Base-by-base conservation (phyloP, 495 filamentous ascomycete species). In the Chaetomium cochliodes region DNA sequence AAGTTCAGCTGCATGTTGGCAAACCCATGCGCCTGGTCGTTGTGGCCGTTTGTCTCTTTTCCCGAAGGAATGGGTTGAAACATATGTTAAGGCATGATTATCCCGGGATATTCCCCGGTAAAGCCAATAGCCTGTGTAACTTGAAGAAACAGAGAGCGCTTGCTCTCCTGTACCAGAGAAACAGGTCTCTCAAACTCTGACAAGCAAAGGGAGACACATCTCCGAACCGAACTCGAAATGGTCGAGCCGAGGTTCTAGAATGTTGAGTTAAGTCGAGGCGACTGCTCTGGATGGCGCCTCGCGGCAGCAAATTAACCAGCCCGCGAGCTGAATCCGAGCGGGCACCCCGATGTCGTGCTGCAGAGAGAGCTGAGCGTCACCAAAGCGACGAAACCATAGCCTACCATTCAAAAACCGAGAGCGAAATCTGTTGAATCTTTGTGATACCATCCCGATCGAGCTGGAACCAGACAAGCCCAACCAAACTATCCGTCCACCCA, bases 281-380 rank as follows among this genome's bases (percentile, higher is more conserved):
- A 15, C 41, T 15, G 16, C 7, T 6, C 44, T 22, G 3, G n/a
- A 47, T 23, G 16, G 26, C 51, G 51, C 25, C 51, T 16, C 26
- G 12, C 53, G 53, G 53, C 53, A 56, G 15, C n/a, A 41, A 22
- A 56, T 56, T 56, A 41, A 56, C 53, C 53, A 20, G 18, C 18
- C 53, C 53, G 20, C 53, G 53, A 56, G 53, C 53, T 56, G 53
- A 56, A 15, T n/a, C 53, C 18, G 9, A 41, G 9, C 53, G 16
- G 33, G 28, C 18, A 18, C 4, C 8, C 22, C 30, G n/a, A 41
- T 12, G n/a, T 22, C 44, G 44, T 20, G 44, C 44, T 47, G 44
- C 44, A 16, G 41, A 15, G 16, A 18, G 13, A 44, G 41, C 41
- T 16, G 41, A 47, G 44, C 3, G 44, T n/a, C 18, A 20, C 44